Conservation (phyloP, 495 filamentous ascomycete genomes). For the Darksidea phi region DNA sequence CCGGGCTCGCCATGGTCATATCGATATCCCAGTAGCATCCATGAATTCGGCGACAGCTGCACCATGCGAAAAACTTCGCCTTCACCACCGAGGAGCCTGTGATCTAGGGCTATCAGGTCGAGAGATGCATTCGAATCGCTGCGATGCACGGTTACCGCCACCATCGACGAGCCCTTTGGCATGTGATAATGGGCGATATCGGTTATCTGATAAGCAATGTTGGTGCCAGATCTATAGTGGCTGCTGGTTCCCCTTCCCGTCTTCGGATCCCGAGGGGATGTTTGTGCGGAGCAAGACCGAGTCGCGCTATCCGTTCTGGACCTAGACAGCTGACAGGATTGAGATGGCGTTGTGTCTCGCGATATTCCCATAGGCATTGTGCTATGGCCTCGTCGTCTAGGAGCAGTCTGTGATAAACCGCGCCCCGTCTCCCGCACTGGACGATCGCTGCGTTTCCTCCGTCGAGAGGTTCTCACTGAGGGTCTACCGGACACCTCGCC, state of each 20-base stretch:
- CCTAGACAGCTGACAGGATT: slow-evolving; percentile 3
- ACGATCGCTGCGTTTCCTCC: slow-evolving; percentile 17
- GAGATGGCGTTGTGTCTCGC: slow-evolving; percentile 10
- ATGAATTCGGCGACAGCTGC: too few relatives aligned
- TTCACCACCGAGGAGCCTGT: slow-evolving; percentile 16
- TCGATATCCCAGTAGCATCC: neutral
- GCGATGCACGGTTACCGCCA: slow-evolving; percentile 14
- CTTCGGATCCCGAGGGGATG: slow-evolving; percentile 15
- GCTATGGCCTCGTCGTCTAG: neutral
- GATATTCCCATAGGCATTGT: slow-evolving; percentile 17
- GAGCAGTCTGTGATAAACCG: neutral
- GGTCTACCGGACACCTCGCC: slow-evolving; percentile 4
- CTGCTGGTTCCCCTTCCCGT: slow-evolving; percentile 6
- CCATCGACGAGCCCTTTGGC: slow-evolving; percentile 16
- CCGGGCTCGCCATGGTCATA: slow-evolving; percentile 8
- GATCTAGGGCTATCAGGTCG: slow-evolving; percentile 8
- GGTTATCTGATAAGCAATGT: slow-evolving; percentile 26
- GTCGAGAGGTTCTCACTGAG: slow-evolving; percentile 7
- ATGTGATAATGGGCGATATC: slow-evolving; percentile 17
- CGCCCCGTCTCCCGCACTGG: neutral
- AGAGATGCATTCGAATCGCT: slow-evolving; percentile 5
- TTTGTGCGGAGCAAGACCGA: slow-evolving; percentile 19
- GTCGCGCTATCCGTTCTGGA: slow-evolving; percentile 9
- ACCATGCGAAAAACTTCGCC: neutral
- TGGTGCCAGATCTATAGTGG: slow-evolving; percentile 6